phyloP scores from a whole-genome alignment of 768 basidiomycete species.

The Mrakia gelida region DNA sequence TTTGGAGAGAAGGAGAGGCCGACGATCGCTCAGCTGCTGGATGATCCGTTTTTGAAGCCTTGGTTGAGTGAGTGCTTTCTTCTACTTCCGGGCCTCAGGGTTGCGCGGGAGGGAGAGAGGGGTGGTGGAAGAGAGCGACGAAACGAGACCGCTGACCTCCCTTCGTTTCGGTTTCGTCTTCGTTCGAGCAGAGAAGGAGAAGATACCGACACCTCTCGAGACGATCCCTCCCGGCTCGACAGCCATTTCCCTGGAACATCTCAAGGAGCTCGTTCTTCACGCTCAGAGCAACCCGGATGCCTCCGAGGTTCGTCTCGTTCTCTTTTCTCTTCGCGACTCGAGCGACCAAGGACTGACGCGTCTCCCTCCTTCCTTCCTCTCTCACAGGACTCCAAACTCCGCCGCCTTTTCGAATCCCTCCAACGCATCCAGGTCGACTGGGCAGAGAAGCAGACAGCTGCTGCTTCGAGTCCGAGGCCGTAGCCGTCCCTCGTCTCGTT shows the following conservation, averaged over 20 bases:
- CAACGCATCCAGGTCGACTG: constrained; percentile 24
- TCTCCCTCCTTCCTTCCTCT: not conserved
- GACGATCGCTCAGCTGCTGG: constrained; percentile 80
- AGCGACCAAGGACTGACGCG: not conserved
- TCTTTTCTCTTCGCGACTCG: not conserved
- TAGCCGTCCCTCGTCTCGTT: too few species aligned
- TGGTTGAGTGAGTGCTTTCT: constrained; percentile 20
- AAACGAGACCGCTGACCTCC: not conserved
- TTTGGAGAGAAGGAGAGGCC: constrained; percentile 76
- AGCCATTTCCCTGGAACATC: constrained; percentile 14
- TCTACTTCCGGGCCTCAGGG: not conserved
- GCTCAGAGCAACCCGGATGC: constrained; percentile 15
- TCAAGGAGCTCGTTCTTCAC: constrained; percentile 11
- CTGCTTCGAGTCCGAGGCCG: not conserved
- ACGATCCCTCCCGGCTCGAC: constrained; percentile 24
- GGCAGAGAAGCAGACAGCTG: constrained; percentile 10
- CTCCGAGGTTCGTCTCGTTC: constrained; percentile 1
- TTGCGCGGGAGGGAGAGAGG: not conserved
- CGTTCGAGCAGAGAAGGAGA: not conserved
- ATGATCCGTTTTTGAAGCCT: constrained; percentile 66
- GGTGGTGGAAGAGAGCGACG: not conserved
- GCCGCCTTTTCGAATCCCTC: constrained; percentile 7
- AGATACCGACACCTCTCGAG: not conserved
- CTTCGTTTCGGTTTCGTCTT: not conserved
- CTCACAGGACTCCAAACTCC: not conserved